Evolutionary conservation across 2,329 filamentous ascomycete species (phyloP).

Genomic region (Diaporthe helianthi): DNA sequence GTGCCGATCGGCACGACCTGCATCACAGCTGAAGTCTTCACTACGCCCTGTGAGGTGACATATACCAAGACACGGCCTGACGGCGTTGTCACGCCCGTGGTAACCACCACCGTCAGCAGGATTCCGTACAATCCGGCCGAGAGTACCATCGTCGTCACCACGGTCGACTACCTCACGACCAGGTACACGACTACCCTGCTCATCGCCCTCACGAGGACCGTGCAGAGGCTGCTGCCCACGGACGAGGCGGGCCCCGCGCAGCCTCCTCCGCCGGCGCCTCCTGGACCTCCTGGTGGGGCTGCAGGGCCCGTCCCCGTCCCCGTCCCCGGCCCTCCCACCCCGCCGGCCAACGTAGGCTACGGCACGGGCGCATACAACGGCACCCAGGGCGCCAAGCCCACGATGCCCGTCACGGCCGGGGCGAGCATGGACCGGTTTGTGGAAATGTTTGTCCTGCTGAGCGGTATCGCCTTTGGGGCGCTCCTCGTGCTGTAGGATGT

Average conservation of each 20-base stretch:
- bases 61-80: neutral
- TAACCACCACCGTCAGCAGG: neutral
- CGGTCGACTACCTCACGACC: neutral
- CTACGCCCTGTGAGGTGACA: conserved; percentile 15
- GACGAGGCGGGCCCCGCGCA: neutral
- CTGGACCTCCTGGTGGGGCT: neutral
- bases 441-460: conserved; percentile 17
- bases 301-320: neutral
- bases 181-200: conserved; percentile 3
- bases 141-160: conserved; percentile 9
- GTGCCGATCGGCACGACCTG: conserved; percentile 25
- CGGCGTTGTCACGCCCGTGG: neutral
- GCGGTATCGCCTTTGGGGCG: conserved; percentile 11
- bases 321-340: neutral
- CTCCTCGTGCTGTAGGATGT: conserved; percentile 13
- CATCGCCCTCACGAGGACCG: conserved; percentile 7
- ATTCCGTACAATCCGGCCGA: conserved; percentile 30
- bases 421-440: conserved; percentile 21
- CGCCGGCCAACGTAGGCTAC: neutral
- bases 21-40: conserved; percentile 22
- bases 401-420: conserved; percentile 19
- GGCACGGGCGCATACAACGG: conserved; percentile 14
- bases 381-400: neutral
- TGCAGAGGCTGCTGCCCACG: neutral
- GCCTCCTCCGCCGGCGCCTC: neutral